Evolutionary conservation across 768 basidiomycete genomes (phyloP), one percentile per base, ranked within the genome.

Genomic region (Tephrocybe sp.): DNA sequence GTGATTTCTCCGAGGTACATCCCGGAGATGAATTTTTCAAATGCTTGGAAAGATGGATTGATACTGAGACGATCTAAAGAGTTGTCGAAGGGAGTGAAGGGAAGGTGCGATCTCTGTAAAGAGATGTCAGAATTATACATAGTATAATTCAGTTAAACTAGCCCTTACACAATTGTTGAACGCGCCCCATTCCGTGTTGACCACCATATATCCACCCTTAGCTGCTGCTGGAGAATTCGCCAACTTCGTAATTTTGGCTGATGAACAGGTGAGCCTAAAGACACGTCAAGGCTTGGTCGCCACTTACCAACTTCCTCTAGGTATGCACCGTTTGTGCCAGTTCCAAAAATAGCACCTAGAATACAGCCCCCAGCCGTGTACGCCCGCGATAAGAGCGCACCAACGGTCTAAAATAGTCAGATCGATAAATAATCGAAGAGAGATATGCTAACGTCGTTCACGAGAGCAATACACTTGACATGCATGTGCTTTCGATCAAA

Each of bases 181-280:
- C 20, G 84, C 97, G 54, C 97, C 97, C 97, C 96, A 98, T 72
- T 98, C 97, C 6, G 91, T 91, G 71, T 99, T 99, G 50, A 98
- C 83, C 49, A 98, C 80, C 97, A 99, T 99, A 57, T 79, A 70
- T 16, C 85, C 89, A 4, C 84, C 87, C 30, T 79, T 73, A 8
- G 75, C 71, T 9, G 74, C 79, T 5, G 78, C 81, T 20, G 81
- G 72, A 38, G 70, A 76, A 49, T 89, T 83, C 14, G 80, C 81
- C 7, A 97, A 76, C 68, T 98, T 98, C 35, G 76, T 83, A 63
- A 98, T 85, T 45, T 92, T 93, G 45, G 80, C 76, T 78, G 33
- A 1, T 17, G 22, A 13, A 33, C 26, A 26, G 6, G 23, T 52
- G 32, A 44, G 17, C 14, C 38, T 11, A n/a, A 22, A 36, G 5